phyloP scores from a whole-genome alignment of 331 rosid genomes.

The Arachis monticola region DNA sequence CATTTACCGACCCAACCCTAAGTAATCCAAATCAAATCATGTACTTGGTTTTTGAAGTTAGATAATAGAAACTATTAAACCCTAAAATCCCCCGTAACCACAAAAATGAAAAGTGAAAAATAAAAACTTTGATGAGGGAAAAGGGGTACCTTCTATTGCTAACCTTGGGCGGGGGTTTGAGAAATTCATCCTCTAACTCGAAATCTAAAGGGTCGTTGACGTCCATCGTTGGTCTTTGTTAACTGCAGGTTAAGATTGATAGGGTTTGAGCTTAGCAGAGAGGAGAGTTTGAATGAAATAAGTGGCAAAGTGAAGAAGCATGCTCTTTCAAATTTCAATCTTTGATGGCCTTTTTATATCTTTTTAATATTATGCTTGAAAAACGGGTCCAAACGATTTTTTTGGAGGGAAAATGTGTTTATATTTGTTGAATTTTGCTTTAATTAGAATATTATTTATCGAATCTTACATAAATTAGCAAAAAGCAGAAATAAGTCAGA shows the following conservation, averaged over 20 bases:
- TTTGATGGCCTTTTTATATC: not conserved
- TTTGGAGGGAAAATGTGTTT: conserved; percentile 35
- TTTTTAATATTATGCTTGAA: too few species aligned
- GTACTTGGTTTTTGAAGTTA: conserved; percentile 19
- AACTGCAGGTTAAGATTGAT: not conserved
- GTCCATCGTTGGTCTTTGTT: conserved; percentile 10
- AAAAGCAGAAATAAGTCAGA: too few species aligned
- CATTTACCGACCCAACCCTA: conserved; percentile 8
- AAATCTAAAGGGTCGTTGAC: conserved; percentile 64
- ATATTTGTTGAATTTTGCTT: too few species aligned
- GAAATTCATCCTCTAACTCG: conserved; percentile 67
- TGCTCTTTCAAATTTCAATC: not conserved
- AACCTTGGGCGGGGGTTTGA: conserved; percentile 23
- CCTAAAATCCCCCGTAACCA: conserved; percentile 35
- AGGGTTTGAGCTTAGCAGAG: not conserved
- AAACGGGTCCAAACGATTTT: not conserved
- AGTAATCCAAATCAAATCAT: not conserved
- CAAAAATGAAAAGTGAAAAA: conserved; percentile 3
- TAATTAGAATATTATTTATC: too few species aligned
- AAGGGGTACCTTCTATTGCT: conserved; percentile 58
- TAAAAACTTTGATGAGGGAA: conserved; percentile 18
- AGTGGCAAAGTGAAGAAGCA: conserved; percentile 35
- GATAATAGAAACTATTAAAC: conserved; percentile 30
- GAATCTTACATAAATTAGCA: too few species aligned
- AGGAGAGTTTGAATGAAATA: not conserved